Conservation (phyloP, 768 basidiomycete genomes). For the Podaxis pistillaris region DNA sequence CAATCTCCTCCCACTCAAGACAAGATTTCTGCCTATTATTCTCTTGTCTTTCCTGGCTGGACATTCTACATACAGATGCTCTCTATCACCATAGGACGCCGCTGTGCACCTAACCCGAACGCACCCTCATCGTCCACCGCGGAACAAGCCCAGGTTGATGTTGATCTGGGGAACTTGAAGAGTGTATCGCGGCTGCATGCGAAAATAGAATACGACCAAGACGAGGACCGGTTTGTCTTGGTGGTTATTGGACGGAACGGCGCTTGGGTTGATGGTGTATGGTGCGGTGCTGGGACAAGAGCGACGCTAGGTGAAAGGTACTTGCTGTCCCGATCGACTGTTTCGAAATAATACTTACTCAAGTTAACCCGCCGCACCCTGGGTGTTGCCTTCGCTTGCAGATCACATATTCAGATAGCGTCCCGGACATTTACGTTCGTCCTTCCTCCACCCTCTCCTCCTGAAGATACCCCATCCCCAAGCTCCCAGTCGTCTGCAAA, state of each 20-base stretch:
- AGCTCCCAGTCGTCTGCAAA: conserved; percentile 72
- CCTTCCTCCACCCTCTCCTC: conserved; percentile 81
- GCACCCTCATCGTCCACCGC: conserved; percentile 55
- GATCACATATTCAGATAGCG: conserved; percentile 95
- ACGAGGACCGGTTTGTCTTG: conserved; percentile 84
- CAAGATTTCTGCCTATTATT: conserved; percentile 92
- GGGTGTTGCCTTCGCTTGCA: conserved; percentile 30
- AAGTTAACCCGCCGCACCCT: background rate
- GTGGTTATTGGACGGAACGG: conserved; percentile 95
- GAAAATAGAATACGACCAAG: conserved; percentile 90
- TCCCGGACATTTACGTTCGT: conserved; percentile 97
- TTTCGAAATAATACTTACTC: conserved; percentile 1
- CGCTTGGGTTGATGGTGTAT: conserved; percentile 97
- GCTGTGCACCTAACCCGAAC: conserved; percentile 60
- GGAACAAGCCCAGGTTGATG: conserved; percentile 65
- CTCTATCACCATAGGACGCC: conserved; percentile 89
- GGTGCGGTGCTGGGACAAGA: conserved; percentile 84
- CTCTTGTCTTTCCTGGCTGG: conserved; percentile 90
- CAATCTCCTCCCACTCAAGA: conserved; percentile 47
- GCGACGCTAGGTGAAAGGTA: conserved; percentile 87
- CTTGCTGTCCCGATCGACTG: conserved; percentile 16
- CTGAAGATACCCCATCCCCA: conserved; percentile 79
- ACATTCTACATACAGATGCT: conserved; percentile 98
- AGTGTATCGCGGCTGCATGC: conserved; percentile 98
- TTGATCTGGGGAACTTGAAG: conserved; percentile 94